Percentiles rank a stretch among this genome's conserved stretches.
These are phyloP conservation scores for Paraphoma sp. DNA, from an alignment of 2,329 filamentous ascomycete species.

Conservation along the genomic window DNA sequence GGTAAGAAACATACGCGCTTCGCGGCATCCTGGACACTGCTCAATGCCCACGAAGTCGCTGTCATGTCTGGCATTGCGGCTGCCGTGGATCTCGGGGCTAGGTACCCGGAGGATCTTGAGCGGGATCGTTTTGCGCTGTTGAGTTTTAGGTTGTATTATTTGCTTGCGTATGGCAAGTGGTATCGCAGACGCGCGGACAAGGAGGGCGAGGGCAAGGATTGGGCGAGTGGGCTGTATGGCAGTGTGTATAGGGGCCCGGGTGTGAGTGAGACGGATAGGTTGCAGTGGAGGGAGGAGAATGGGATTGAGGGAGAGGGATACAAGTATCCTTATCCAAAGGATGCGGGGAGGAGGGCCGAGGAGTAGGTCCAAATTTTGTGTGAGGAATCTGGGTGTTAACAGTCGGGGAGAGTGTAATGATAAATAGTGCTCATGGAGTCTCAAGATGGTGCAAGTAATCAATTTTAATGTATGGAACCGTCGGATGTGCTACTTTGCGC, in stretches of 20 bases:
- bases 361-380: neutral
- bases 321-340: constrained; percentile 13
- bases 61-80: constrained; percentile 75
- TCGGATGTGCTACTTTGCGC: neutral
- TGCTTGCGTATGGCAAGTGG: constrained; percentile 68
- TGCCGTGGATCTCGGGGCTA: constrained; percentile 71
- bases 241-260: constrained; percentile 67
- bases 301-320: constrained; percentile 23
- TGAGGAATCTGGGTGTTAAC: no score
- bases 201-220: constrained; percentile 60
- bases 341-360: constrained; percentile 18
- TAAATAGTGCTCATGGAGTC: neutral
- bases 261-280: constrained; percentile 59
- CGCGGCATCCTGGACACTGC: constrained; percentile 72
- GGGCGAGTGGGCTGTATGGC: constrained; percentile 65
- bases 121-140: constrained; percentile 67
- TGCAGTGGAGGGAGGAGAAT: constrained; percentile 61
- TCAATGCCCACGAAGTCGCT: constrained; percentile 74
- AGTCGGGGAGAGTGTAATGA: neutral
- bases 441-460: neutral
- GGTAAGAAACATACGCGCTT: constrained; percentile 68
- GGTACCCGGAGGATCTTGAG: constrained; percentile 68
- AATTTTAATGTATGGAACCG: neutral
- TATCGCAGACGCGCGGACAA: constrained; percentile 54
- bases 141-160: constrained; percentile 67